Evolutionary conservation across 2,329 filamentous ascomycete genomes (phyloP).

Genomic region (Cephalotrichum gorgonifer): DNA sequence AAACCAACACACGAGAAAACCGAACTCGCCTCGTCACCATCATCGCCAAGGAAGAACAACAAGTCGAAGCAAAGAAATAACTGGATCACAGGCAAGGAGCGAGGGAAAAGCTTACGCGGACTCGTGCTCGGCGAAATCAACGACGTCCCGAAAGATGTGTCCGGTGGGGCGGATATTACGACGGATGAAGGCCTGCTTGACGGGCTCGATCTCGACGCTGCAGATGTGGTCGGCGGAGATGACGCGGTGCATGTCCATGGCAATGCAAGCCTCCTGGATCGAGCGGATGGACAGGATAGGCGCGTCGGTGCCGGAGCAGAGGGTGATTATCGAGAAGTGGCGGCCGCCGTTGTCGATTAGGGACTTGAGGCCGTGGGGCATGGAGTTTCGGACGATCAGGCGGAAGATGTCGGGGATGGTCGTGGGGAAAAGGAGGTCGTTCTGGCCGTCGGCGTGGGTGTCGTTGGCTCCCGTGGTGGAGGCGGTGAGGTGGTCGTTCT

Average conservation of each 20-base stretch:
- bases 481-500: background rate
- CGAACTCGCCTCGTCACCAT: too few relatives aligned
- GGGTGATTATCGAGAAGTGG: constrained; percentile 44
- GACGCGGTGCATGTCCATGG: constrained; percentile 15
- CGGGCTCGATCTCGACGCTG: constrained; percentile 52
- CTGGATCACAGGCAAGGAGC: background rate
- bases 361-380: background rate
- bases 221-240: constrained; percentile 45
- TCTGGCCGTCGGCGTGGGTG: background rate
- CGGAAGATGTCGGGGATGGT: background rate
- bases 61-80: background rate
- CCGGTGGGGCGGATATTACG: constrained; percentile 41
- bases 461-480: background rate
- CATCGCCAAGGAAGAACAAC: too few relatives aligned
- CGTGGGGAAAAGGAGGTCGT: background rate
- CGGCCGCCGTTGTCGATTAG: background rate
- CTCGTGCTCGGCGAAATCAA: constrained; percentile 35
- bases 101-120: constrained; percentile 32
- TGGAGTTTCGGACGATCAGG: background rate
- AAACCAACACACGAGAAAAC: background rate
- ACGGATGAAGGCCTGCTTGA: constrained; percentile 55
- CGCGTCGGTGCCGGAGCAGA: constrained; percentile 71
- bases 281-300: constrained; percentile 57
- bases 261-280: constrained; percentile 33
- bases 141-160: constrained; percentile 48